Conservation (phyloP, 805 yeast species). For the Candida caryicola region DNA sequence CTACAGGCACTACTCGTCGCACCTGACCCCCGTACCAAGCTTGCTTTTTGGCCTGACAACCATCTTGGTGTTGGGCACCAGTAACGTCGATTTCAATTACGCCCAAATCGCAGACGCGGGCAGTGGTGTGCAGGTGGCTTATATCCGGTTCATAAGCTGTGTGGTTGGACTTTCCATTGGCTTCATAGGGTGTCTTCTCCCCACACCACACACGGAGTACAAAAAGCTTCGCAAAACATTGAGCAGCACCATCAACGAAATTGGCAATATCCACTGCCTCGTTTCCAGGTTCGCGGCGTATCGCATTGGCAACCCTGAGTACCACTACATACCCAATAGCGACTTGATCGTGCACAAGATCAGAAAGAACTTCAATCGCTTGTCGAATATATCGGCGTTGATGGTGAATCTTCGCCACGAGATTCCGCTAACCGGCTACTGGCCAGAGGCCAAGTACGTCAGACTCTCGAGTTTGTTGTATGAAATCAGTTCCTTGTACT, state of each 20-base stretch:
- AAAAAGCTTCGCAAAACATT: slow-evolving; percentile 21
- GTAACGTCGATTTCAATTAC: slow-evolving; percentile 27
- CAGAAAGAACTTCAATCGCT: slow-evolving; percentile 18
- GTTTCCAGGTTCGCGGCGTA: slow-evolving; percentile 25
- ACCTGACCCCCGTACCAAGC: slow-evolving; percentile 24
- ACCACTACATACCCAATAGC: slow-evolving; percentile 18
- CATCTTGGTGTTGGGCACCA: slow-evolving; percentile 31
- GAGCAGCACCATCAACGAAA: slow-evolving; percentile 13
- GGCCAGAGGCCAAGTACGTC: slow-evolving; percentile 29
- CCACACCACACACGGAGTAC: slow-evolving; percentile 25
- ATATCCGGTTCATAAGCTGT: slow-evolving; percentile 25
- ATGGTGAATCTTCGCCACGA: slow-evolving; percentile 29
- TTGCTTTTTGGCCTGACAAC: slow-evolving; percentile 27
- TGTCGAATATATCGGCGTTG: slow-evolving; percentile 19
- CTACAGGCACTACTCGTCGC: slow-evolving; percentile 32
- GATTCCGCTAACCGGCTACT: slow-evolving; percentile 26
- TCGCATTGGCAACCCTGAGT: slow-evolving; percentile 18
- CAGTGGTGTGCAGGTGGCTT: slow-evolving; percentile 27
- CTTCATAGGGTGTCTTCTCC: slow-evolving; percentile 29
- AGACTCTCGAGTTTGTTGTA: slow-evolving; percentile 19
- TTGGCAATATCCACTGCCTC: slow-evolving; percentile 29
- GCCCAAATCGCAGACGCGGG: slow-evolving; percentile 22
- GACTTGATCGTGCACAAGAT: slow-evolving; percentile 21
- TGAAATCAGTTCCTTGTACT: slow-evolving; percentile 28
- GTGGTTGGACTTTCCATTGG: slow-evolving; percentile 29